Base-by-base conservation (phyloP, 2,329 filamentous ascomycete species). In the Dichotomopilus funicola region DNA sequence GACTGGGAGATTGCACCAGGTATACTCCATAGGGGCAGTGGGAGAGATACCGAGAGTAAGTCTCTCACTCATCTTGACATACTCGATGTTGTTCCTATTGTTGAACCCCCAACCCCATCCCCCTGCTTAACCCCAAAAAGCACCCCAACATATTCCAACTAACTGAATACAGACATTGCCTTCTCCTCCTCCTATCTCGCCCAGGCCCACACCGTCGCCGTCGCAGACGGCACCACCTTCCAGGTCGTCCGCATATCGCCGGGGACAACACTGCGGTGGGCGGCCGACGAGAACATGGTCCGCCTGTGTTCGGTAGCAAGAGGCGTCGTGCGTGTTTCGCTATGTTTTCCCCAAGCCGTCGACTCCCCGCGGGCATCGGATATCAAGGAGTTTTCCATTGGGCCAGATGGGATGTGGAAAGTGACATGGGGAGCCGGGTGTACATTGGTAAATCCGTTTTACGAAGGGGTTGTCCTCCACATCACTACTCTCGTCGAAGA, bases 351-450 rank as follows among this genome's bases (percentile, higher is more conserved):
- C 19, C 19, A 27, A 27, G 19, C 19, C 2, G 19, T 27, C 19
- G 19, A 27, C 19, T 27, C 19, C 19, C 2, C 19, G 19, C 19
- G 19, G 19, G 45, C 49, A 36, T 4, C 60, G 6, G 31, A 38
- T 3, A 56, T 48, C 5, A 50, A 43, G 33, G 57, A 55, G 27
- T 63, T 62, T 12, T 13, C 49, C 44, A 61, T 65, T 0, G 63
- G 64, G 4, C 59, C 60, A 12, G 65, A 62, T 5, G 64, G 64
- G 2, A 61, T 49, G 58, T 66, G 51, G 62, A 72, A 54, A 61
- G 67, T 36, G 61, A 71, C n/a, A 10, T 33, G 34, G 33, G 56
- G 59, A 2, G 19, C 31, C 38, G 31, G 13, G 2, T 62, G 55
- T 27, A 38, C 44, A 31, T 11, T 63, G 41, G 41, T 43, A 27